Percentiles rank a stretch among this genome's conserved stretches.
phyloP scores from a whole-genome alignment of 1,139 yeast species.

The Sugiyamaella pinicola region DNA sequence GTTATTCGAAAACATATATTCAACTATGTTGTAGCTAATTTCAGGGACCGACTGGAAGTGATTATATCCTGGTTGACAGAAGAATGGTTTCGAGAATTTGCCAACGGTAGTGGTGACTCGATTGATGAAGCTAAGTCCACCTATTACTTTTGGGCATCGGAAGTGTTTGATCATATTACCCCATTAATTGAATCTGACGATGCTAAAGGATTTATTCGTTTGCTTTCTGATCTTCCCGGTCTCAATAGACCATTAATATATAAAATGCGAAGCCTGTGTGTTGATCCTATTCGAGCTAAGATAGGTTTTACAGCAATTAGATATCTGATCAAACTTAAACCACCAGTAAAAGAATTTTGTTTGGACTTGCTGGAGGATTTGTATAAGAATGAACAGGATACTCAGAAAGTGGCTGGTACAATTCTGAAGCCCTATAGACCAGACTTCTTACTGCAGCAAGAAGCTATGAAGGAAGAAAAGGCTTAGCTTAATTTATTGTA shows the following conservation, averaged over 20 bases:
- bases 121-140: slow-evolving; percentile 29
- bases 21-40: slow-evolving; percentile 71
- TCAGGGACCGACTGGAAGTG: slow-evolving; percentile 70
- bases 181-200: slow-evolving; percentile 83
- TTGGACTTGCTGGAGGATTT: slow-evolving; percentile 64
- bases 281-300: slow-evolving; percentile 80
- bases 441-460: slow-evolving; percentile 19
- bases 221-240: slow-evolving; percentile 83
- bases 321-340: slow-evolving; percentile 84
- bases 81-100: slow-evolving; percentile 72
- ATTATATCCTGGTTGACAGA: slow-evolving; percentile 95
- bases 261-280: slow-evolving; percentile 71
- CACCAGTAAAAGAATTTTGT: slow-evolving; percentile 74
- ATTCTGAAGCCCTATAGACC: slow-evolving; percentile 54
- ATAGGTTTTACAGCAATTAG: slow-evolving; percentile 78
- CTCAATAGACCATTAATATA: slow-evolving; percentile 62
- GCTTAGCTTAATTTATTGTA: slow-evolving; percentile 2
- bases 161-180: slow-evolving; percentile 74
- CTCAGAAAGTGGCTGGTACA: slow-evolving; percentile 56
- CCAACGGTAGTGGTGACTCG: slow-evolving; percentile 18
- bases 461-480: slow-evolving; percentile 3
- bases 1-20: slow-evolving; percentile 68
- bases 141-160: slow-evolving; percentile 61
- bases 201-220: slow-evolving; percentile 74
- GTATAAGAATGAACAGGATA: slow-evolving; percentile 54